A percentile compares a stretch with the other conserved stretches of the same genome.
These are phyloP conservation scores for Aspergillus texensis DNA, from an alignment of 2,329 filamentous ascomycete species.

Conservation along the genomic window DNA sequence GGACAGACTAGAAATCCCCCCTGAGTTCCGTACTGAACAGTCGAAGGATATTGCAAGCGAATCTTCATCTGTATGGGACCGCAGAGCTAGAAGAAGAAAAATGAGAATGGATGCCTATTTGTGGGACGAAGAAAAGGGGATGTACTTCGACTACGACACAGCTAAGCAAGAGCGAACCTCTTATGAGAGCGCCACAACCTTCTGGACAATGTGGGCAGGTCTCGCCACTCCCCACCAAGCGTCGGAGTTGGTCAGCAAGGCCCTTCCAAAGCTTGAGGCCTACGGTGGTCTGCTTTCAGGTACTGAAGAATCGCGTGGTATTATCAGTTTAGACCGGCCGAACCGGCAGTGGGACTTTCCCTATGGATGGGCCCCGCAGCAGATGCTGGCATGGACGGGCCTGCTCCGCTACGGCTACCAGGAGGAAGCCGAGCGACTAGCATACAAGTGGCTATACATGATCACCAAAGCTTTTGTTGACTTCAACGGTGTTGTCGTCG, in stretches of 20 bases:
- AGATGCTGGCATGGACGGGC: conserved; percentile 96
- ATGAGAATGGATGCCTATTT: conserved; percentile 86
- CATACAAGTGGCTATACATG: conserved; percentile 98
- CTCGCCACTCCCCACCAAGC: conserved; percentile 84
- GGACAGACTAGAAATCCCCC: conserved; percentile 79
- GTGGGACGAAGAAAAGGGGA: conserved; percentile 88
- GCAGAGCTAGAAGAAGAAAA: conserved; percentile 81
- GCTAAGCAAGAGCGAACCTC: conserved; percentile 75
- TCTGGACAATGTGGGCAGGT: conserved; percentile 97
- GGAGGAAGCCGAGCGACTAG: conserved; percentile 83
- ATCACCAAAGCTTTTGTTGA: conserved; percentile 98
- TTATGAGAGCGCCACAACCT: conserved; percentile 91
- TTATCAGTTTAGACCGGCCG: conserved; percentile 76
- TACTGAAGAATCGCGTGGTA: conserved; percentile 84
- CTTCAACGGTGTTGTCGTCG: conserved; percentile 96
- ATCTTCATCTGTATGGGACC: conserved; percentile 86
- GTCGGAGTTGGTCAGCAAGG: conserved; percentile 76
- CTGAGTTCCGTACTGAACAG: conserved; percentile 73
- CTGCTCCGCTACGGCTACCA: conserved; percentile 88
- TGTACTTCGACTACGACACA: conserved; percentile 98
- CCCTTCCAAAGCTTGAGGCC: conserved; percentile 83
- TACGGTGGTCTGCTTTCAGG: conserved; percentile 87
- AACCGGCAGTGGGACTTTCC: conserved; percentile 99
- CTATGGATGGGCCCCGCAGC: conserved; percentile 97
- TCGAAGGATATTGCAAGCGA: conserved; percentile 71